Percentiles rank a stretch among this genome's conserved stretches.
Evolutionary conservation across 306 rosid species (phyloP).

Genomic region (Calophaca sinica): DNA sequence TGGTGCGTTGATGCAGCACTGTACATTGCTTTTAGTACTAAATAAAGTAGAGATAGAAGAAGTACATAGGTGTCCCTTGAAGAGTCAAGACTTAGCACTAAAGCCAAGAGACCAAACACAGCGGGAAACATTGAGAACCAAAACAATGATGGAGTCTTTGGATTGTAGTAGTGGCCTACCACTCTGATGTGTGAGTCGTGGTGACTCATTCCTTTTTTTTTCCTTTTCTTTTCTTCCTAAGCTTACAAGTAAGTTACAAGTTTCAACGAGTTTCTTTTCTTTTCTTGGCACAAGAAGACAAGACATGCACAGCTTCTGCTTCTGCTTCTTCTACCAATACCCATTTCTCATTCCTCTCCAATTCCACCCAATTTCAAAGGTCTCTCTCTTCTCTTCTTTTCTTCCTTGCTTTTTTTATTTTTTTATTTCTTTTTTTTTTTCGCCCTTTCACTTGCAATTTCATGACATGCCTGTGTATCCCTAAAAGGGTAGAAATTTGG

Average conservation of each 20-base stretch:
- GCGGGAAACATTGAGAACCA: slow-evolving; percentile 9
- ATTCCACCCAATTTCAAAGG: slow-evolving; percentile 42
- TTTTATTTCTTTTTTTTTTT: background rate
- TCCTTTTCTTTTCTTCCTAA: background rate
- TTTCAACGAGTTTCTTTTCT: slow-evolving; percentile 24
- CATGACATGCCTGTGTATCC: slow-evolving; percentile 41
- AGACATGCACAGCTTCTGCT: slow-evolving; percentile 44
- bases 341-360: slow-evolving; percentile 43
- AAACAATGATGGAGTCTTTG: slow-evolving; percentile 3
- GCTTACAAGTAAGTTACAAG: slow-evolving; percentile 1
- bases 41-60: too few relatives aligned
- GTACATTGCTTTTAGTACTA: slow-evolving; percentile 34
- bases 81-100: slow-evolving; percentile 45
- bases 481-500: slow-evolving; percentile 42
- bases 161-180: slow-evolving; percentile 18
- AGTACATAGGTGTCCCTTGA: slow-evolving; percentile 18
- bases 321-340: slow-evolving; percentile 4
- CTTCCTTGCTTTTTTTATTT: background rate
- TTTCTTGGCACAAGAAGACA: background rate
- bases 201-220: slow-evolving; percentile 22
- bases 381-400: background rate
- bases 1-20: slow-evolving; percentile 49
- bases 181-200: slow-evolving; percentile 3
- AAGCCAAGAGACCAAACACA: slow-evolving; percentile 43
- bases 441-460: slow-evolving; percentile 9